phyloP scores from a whole-genome alignment of 352 stramenopile genomes.

The Elongisporangium prolatum region DNA sequence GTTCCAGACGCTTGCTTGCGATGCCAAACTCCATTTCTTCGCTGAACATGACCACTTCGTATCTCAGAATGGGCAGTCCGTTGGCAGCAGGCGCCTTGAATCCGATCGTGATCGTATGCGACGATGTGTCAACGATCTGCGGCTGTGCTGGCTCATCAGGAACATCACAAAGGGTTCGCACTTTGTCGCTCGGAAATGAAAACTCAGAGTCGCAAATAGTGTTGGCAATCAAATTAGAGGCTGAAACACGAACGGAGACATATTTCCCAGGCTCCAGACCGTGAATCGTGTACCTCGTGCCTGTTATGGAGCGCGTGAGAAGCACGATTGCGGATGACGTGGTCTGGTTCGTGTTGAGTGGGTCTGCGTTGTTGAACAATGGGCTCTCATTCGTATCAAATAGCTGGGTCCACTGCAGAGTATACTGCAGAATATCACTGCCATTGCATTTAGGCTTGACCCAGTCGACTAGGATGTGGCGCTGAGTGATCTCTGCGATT shows the following conservation, averaged over 20 bases:
- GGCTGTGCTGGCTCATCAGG: conserved; percentile 27
- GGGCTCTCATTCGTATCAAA: conserved; percentile 4
- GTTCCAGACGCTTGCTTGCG: conserved; percentile 28
- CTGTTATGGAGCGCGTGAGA: conserved; percentile 45
- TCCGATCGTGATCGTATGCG: conserved; percentile 36
- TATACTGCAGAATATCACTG: conserved; percentile 71
- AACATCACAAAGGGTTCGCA: conserved; percentile 40
- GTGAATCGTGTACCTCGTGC: conserved; percentile 36
- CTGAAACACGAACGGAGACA: conserved; percentile 43
- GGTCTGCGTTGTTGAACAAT: background rate
- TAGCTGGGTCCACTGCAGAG: conserved; percentile 39
- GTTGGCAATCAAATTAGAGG: conserved; percentile 60
- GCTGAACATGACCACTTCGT: conserved; percentile 38
- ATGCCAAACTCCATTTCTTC: conserved; percentile 65
- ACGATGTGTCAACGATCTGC: conserved; percentile 16
- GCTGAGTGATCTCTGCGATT: conserved; percentile 31
- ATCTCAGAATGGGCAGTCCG: conserved; percentile 37
- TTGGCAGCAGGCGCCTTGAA: conserved; percentile 47
- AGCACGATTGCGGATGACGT: conserved; percentile 15
- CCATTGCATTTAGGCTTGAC: conserved; percentile 57
- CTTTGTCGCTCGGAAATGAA: conserved; percentile 29
- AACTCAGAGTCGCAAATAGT: conserved; percentile 39
- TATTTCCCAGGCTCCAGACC: conserved; percentile 31
- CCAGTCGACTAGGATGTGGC: conserved; percentile 41
- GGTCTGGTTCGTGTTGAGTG: background rate